Conservation (phyloP, 257 asterid species). For the Solanum ahanhuiri region DNA sequence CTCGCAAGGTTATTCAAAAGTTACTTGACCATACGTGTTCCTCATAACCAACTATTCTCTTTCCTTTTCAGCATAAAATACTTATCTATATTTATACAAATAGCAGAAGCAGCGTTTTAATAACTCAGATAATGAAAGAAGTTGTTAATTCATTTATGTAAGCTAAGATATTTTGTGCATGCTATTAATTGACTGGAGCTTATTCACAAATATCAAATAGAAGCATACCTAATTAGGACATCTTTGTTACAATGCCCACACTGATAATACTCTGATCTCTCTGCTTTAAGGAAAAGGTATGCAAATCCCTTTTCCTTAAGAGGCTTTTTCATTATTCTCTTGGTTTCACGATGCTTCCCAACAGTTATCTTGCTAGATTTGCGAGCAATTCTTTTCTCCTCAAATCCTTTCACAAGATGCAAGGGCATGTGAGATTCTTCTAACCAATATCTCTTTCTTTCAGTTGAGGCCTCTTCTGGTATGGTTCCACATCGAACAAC, state of each 20-base stretch:
- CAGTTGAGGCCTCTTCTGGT: conserved; percentile 54
- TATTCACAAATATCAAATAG: not conserved
- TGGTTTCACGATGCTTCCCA: conserved; percentile 31
- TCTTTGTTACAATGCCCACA: conserved; percentile 78
- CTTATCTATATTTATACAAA: not conserved
- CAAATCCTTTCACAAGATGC: conserved; percentile 73
- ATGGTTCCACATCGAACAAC: conserved; percentile 59
- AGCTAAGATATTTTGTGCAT: not conserved
- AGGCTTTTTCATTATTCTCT: conserved; percentile 19
- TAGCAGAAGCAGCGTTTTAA: not conserved
- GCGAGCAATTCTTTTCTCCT: conserved; percentile 77
- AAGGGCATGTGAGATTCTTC: conserved; percentile 81
- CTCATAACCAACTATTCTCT: not conserved
- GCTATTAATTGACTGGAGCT: not conserved
- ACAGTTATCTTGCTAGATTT: conserved; percentile 41
- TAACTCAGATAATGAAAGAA: not conserved
- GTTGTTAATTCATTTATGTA: not conserved
- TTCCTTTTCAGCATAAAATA: not conserved
- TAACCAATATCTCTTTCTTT: conserved; percentile 80
- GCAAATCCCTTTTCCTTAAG: conserved; percentile 53
- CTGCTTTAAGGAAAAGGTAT: conserved; percentile 74
- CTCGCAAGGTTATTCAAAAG: not conserved
- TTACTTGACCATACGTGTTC: not conserved
- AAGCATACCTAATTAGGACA: conserved; percentile 57
- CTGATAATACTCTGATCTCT: conserved; percentile 39